phyloP scores from a whole-genome alignment of 2,329 filamentous ascomycete species.

The Bipolaris cookei region DNA sequence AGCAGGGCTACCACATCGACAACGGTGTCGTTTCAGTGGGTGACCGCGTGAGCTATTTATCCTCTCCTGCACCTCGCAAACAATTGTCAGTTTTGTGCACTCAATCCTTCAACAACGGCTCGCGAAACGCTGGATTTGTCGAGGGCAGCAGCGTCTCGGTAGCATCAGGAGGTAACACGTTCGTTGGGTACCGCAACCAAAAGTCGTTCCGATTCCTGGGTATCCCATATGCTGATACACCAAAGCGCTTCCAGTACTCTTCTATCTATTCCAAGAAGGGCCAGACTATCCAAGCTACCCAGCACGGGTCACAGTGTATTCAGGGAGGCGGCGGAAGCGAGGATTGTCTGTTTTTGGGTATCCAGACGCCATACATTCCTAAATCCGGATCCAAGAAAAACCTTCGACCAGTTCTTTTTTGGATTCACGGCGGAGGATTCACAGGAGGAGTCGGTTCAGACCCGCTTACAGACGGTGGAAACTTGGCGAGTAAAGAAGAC shows the following conservation, averaged over 20 bases:
- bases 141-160: constrained; percentile 48
- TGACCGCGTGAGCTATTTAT: constrained; percentile 45
- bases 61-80: constrained; percentile 32
- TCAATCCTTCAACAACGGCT: constrained; percentile 53
- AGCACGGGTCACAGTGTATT: constrained; percentile 55
- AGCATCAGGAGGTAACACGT: constrained; percentile 53
- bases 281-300: constrained; percentile 54
- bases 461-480: constrained; percentile 58
- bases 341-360: constrained; percentile 59
- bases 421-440: constrained; percentile 65
- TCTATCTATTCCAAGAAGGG: constrained; percentile 54
- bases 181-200: constrained; percentile 60
- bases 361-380: constrained; percentile 52
- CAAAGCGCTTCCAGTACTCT: constrained; percentile 56
- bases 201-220: constrained; percentile 57
- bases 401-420: constrained; percentile 58
- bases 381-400: constrained; percentile 49
- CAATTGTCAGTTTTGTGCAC: constrained; percentile 59
- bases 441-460: constrained; percentile 54
- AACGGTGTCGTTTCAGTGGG: constrained; percentile 50
- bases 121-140: constrained; percentile 29
- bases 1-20: constrained; percentile 53
- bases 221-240: constrained; percentile 54
- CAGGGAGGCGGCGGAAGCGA: constrained; percentile 52
- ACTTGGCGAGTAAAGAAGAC: constrained; percentile 64